Conservation (phyloP, 306 rosid genomes). For the Medicago lupulina region DNA sequence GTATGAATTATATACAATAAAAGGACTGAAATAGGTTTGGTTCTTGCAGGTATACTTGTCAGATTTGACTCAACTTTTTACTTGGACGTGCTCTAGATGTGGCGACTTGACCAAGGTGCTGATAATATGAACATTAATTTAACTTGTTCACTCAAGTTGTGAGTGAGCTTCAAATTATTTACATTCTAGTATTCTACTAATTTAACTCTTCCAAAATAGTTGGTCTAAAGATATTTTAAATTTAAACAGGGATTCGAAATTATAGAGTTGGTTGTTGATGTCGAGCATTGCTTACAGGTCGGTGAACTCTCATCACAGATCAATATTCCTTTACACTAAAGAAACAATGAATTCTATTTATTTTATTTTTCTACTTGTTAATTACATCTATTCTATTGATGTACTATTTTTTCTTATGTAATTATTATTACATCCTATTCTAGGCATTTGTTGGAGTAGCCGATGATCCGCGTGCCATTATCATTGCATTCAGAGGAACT, state of each 20-base stretch:
- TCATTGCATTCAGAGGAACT: constrained; percentile 97
- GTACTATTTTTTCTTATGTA: constrained; percentile 37
- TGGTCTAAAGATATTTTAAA: constrained; percentile 41
- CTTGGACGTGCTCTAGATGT: constrained; percentile 93
- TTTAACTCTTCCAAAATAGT: constrained; percentile 30
- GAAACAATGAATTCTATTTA: constrained; percentile 13
- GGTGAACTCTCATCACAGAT: constrained; percentile 50
- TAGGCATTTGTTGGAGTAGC: constrained; percentile 95
- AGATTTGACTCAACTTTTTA: constrained; percentile 82
- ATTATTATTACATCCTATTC: constrained; percentile 28
- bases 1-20: constrained; percentile 25
- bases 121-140: constrained; percentile 30
- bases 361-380: constrained; percentile 16
- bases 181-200: constrained; percentile 26
- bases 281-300: constrained; percentile 98
- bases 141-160: constrained; percentile 30
- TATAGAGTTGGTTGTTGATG: constrained; percentile 90
- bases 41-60: constrained; percentile 85
- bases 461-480: constrained; percentile 70
- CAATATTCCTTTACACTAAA: constrained; percentile 24
- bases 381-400: not conserved
- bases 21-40: constrained; percentile 41
- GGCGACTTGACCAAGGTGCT: constrained; percentile 80
- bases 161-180: constrained; percentile 29
- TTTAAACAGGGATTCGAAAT: constrained; percentile 88